Percentiles rank a stretch among this genome's conserved stretches.
Evolutionary conservation across 2,329 filamentous ascomycete genomes (phyloP).

Genomic region (Aspergillus chevalieri): DNA sequence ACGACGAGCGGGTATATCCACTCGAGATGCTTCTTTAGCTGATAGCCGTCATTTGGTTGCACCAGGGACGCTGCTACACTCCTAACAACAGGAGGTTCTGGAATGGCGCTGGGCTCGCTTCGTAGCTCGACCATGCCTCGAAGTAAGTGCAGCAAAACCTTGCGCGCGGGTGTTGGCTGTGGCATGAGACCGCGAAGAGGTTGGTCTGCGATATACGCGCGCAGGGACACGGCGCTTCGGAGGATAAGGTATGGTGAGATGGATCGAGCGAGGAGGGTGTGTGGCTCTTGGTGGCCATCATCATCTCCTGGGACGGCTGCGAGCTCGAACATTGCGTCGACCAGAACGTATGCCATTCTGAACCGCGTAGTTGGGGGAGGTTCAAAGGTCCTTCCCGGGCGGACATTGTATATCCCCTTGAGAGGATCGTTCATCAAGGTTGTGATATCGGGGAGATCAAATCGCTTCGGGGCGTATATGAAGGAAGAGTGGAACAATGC

Average conservation of each 20-base stretch:
- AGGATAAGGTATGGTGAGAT: slow-evolving; percentile 77
- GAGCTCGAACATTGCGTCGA: slow-evolving; percentile 70
- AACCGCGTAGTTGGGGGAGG: slow-evolving; percentile 59
- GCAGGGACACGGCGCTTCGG: slow-evolving; percentile 71
- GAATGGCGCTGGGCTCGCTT: slow-evolving; percentile 65
- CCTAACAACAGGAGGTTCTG: slow-evolving; percentile 32
- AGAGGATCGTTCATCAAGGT: slow-evolving; percentile 49
- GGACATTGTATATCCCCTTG: slow-evolving; percentile 55
- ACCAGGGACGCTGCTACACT: slow-evolving; percentile 18
- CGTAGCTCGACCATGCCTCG: slow-evolving; percentile 59
- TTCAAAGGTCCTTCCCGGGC: slow-evolving; percentile 67
- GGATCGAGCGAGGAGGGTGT: slow-evolving; percentile 62
- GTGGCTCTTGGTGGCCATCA: slow-evolving; percentile 21
- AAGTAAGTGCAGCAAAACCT: slow-evolving; percentile 70
- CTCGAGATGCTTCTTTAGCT: slow-evolving; percentile 65
- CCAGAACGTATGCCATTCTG: slow-evolving; percentile 71
- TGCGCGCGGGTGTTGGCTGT: slow-evolving; percentile 72
- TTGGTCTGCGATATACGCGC: slow-evolving; percentile 83
- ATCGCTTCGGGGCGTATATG: slow-evolving; percentile 63
- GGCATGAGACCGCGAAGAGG: slow-evolving; percentile 84
- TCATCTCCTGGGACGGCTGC: slow-evolving; percentile 50
- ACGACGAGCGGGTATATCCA: slow-evolving; percentile 68
- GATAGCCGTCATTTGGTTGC: slow-evolving; percentile 42
- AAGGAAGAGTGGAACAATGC: slow-evolving; percentile 77
- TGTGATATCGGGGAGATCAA: slow-evolving; percentile 47